These are phyloP conservation scores for Oehlia diaphana DNA, from an alignment of 192 early-diverging fungal species.

Conservation along the genomic window DNA sequence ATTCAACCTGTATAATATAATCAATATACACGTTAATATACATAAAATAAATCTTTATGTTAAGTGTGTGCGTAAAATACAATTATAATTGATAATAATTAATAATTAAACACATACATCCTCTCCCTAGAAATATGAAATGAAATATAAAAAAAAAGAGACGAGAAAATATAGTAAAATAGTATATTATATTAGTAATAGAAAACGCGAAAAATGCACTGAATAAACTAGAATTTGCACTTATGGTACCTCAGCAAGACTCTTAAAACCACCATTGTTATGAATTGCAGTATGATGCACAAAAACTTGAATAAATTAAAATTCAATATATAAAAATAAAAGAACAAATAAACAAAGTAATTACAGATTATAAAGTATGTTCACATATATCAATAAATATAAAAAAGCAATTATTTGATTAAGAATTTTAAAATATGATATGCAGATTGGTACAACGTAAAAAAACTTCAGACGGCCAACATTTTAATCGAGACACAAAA, in stretches of 20 bases:
- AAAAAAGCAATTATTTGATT: not conserved
- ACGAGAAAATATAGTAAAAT: not conserved
- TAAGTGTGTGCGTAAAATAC: too few species aligned
- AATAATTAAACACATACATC: conserved; percentile 37
- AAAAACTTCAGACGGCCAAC: not conserved
- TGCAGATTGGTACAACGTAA: not conserved
- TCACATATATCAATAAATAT: not conserved
- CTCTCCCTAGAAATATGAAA: conserved; percentile 42
- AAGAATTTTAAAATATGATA: not conserved
- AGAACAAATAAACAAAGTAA: conserved; percentile 20
- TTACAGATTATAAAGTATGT: conserved; percentile 14
- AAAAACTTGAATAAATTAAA: conserved; percentile 54
- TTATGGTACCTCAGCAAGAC: conserved; percentile 60
- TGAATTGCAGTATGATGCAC: conserved; percentile 79
- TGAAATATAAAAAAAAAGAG: not conserved
- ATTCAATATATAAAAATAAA: conserved; percentile 28
- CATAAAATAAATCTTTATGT: too few species aligned
- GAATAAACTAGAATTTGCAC: not conserved
- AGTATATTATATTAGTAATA: not conserved
- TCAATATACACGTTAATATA: not conserved
- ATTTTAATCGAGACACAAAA: not conserved
- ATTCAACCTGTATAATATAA: conserved; percentile 58
- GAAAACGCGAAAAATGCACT: conserved; percentile 4
- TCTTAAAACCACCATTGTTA: conserved; percentile 76
- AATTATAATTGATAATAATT: not conserved